phyloP scores from a whole-genome alignment of 352 stramenopile species.

The Pythium scleroteichum region DNA sequence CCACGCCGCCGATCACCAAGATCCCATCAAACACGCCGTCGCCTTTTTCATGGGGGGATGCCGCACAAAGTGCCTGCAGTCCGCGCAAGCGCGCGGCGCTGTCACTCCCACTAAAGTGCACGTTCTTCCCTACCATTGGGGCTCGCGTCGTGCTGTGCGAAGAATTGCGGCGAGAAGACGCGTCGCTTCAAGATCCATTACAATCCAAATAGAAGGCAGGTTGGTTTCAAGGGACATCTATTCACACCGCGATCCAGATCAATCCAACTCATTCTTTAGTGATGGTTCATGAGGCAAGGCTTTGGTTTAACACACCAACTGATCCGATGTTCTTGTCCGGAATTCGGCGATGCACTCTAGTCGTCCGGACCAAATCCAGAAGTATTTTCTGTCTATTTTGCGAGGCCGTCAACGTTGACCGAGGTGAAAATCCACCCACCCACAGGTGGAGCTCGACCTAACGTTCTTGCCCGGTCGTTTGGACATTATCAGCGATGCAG shows the following conservation, averaged over 20 bases:
- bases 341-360: neutral
- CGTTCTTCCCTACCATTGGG: conserved; percentile 49
- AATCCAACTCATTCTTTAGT: too few species aligned
- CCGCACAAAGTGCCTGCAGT: conserved; percentile 54
- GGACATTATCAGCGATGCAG: neutral
- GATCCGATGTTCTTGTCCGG: neutral
- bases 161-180: neutral
- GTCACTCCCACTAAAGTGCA: conserved; percentile 59
- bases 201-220: conserved; percentile 9
- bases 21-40: conserved; percentile 41
- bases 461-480: neutral
- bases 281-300: too few species aligned
- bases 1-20: conserved; percentile 67
- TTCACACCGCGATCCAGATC: too few species aligned
- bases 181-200: conserved; percentile 26
- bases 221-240: too few species aligned
- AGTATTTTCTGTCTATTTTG: neutral
- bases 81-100: conserved; percentile 52
- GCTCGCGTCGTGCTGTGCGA: neutral
- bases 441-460: neutral
- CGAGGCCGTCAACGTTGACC: too few species aligned
- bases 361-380: neutral
- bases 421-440: neutral
- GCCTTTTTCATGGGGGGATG: neutral
- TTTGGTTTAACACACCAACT: neutral